A percentile compares a stretch with the other conserved stretches of the same genome.
Evolutionary conservation across 2,329 filamentous ascomycete genomes (phyloP).

Genomic region (Cladosporium oxysporum): DNA sequence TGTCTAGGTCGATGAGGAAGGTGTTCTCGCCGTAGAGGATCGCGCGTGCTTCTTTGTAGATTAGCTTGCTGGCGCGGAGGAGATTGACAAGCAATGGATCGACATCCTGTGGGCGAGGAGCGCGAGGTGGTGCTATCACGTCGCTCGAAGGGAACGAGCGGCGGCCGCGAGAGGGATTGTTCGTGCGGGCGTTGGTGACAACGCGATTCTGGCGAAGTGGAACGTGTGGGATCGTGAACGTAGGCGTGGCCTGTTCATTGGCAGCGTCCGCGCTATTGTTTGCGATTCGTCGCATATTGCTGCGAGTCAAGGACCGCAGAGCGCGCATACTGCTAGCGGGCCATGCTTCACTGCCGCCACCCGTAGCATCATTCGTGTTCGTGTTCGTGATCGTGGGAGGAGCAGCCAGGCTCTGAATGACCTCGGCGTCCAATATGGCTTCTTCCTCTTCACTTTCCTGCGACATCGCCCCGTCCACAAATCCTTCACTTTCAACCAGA

Average conservation of each 20-base stretch:
- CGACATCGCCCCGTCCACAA: background rate
- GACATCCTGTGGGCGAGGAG: conserved; percentile 29
- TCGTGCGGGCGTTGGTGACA: background rate
- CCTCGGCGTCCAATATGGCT: background rate
- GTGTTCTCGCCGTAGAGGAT: conserved; percentile 45
- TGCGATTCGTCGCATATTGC: background rate
- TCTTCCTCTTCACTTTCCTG: background rate
- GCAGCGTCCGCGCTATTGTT: background rate
- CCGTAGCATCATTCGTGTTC: background rate
- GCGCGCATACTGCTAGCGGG: background rate
- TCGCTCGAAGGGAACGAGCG: conserved; percentile 12
- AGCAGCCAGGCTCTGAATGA: background rate
- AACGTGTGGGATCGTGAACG: background rate
- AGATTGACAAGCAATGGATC: conserved; percentile 44
- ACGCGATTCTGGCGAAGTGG: background rate
- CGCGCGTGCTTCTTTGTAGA: conserved; percentile 44
- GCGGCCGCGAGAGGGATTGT: conserved; percentile 4
- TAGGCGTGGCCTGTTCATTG: background rate
- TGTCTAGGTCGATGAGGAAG: conserved; percentile 43
- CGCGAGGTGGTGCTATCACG: background rate
- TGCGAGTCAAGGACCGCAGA: conserved; percentile 7
- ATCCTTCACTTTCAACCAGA: background rate
- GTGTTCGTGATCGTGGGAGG: background rate
- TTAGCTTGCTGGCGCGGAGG: conserved; percentile 42
- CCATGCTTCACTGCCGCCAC: background rate